Conservation (phyloP, 306 rosid species). For the Dicorynia guianensis region DNA sequence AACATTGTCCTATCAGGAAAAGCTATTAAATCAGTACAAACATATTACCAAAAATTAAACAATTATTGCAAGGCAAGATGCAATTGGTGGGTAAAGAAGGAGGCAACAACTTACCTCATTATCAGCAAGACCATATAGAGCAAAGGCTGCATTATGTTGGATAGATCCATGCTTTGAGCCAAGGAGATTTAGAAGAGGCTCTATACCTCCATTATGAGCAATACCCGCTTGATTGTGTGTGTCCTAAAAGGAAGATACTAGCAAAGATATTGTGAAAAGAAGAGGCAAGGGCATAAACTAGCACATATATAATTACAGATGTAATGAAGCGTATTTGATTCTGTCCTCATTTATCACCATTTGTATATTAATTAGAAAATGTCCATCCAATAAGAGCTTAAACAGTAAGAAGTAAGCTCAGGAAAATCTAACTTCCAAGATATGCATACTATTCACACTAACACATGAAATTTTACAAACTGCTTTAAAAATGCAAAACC, state of each 20-base stretch:
- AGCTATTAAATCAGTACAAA: constrained; percentile 38
- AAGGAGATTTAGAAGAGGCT: constrained; percentile 70
- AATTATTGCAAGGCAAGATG: constrained; percentile 27
- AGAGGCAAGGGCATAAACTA: background rate
- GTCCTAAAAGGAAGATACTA: constrained; percentile 57
- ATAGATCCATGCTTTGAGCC: constrained; percentile 51
- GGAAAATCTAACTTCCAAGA: too few species aligned
- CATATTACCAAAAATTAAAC: constrained; percentile 30
- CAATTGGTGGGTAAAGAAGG: constrained; percentile 25
- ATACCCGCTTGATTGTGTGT: constrained; percentile 94
- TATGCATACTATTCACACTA: too few species aligned
- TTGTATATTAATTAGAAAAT: background rate
- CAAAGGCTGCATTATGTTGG: constrained; percentile 71
- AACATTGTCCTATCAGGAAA: constrained; percentile 74
- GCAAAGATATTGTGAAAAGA: background rate
- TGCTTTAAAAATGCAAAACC: too few species aligned
- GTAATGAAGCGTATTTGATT: background rate
- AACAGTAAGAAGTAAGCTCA: too few species aligned
- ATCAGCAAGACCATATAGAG: constrained; percentile 82
- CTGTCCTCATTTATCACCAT: background rate
- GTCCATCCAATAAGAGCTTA: background rate
- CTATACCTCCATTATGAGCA: constrained; percentile 80
- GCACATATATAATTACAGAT: background rate
- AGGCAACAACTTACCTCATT: constrained; percentile 67
- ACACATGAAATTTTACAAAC: too few species aligned